phyloP scores from a whole-genome alignment of 306 rosid genomes.

The Ormosia emarginata region DNA sequence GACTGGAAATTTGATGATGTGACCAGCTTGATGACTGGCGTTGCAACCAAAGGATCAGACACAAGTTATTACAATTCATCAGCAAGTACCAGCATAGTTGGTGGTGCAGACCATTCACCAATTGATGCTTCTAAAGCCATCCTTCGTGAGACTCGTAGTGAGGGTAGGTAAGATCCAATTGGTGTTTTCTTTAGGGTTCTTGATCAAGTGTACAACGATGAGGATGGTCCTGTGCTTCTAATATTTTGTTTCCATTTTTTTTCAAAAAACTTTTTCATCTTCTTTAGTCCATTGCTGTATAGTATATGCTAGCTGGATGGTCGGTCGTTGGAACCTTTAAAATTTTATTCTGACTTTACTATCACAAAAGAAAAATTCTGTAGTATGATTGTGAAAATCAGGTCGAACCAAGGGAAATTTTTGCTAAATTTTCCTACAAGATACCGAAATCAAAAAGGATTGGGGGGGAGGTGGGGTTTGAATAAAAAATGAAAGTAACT shows the following conservation, averaged over 20 bases:
- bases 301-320: not conserved
- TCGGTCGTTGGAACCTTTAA: too few species aligned
- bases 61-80: slow-evolving; percentile 29
- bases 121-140: slow-evolving; percentile 11
- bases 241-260: not conserved
- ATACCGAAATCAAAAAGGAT: too few species aligned
- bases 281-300: not conserved
- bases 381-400: too few species aligned
- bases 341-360: too few species aligned
- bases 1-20: slow-evolving; percentile 63
- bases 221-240: not conserved
- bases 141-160: slow-evolving; percentile 15
- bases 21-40: slow-evolving; percentile 10
- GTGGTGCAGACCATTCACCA: slow-evolving; percentile 25
- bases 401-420: too few species aligned
- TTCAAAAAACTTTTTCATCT: not conserved
- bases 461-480: too few species aligned
- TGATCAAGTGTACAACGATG: not conserved
- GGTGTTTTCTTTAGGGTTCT: not conserved
- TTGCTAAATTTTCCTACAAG: too few species aligned
- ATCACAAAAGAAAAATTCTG: too few species aligned
- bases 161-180: slow-evolving; percentile 32
- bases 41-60: slow-evolving; percentile 24
- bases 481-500: too few species aligned
- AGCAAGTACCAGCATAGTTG: slow-evolving; percentile 32